These are phyloP conservation scores for Neltuma alba DNA, from an alignment of 306 rosid genomes.

Conservation along the genomic window DNA sequence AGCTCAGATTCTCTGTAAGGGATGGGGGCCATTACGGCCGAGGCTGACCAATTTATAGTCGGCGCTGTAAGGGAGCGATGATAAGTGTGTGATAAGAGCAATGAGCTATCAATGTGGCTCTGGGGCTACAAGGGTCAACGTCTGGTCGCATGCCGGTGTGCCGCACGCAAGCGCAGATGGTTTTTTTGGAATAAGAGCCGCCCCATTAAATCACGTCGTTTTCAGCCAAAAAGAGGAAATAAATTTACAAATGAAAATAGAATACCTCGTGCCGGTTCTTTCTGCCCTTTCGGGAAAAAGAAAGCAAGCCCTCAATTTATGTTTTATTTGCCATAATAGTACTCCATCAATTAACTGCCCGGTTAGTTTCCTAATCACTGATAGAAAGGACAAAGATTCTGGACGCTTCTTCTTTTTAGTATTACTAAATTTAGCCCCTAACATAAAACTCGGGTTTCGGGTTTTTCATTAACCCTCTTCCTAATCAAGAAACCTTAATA, in stretches of 20 bases:
- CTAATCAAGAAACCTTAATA: neutral
- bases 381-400: neutral
- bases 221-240: neutral
- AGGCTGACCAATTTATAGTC: slow-evolving; percentile 2
- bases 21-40: neutral
- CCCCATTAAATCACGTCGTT: neutral
- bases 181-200: neutral
- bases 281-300: neutral
- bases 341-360: neutral
- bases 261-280: neutral
- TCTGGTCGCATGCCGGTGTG: neutral
- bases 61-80: neutral
- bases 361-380: neutral
- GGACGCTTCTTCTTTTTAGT: neutral
- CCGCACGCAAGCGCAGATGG: neutral
- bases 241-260: neutral
- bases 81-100: neutral
- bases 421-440: no score
- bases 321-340: neutral
- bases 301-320: neutral
- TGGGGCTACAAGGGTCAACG: neutral
- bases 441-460: no score
- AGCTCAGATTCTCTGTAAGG: neutral
- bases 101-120: neutral
- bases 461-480: no score